Conservation (phyloP, 129 eudicot genomes). For the Kitagawia praeruptora region DNA sequence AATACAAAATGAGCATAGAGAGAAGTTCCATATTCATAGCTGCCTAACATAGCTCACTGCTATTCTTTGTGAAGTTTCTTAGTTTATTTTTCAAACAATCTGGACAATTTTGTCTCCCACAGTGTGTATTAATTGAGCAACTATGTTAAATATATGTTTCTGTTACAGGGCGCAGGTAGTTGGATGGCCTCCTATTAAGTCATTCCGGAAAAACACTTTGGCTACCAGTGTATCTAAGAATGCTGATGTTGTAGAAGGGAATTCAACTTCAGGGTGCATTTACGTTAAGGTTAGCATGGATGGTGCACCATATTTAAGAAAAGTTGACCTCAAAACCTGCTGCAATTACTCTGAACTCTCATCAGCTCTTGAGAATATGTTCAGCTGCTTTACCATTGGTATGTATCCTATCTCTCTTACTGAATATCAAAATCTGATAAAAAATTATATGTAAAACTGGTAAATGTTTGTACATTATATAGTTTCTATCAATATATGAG, state of each 20-base stretch:
- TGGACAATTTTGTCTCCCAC: not conserved
- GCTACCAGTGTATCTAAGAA: conserved; percentile 51
- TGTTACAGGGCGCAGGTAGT: conserved; percentile 78
- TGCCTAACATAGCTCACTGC: not conserved
- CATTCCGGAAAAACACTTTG: conserved; percentile 84
- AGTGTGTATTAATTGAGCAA: not conserved
- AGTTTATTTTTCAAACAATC: not conserved
- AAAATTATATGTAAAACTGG: not conserved
- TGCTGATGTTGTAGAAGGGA: conserved; percentile 30
- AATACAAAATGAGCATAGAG: not conserved
- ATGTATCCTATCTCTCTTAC: not conserved
- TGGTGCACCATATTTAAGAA: conserved; percentile 94
- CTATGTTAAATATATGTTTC: not conserved
- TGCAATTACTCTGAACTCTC: conserved; percentile 69
- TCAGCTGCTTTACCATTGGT: conserved; percentile 93
- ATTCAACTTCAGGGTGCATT: conserved; percentile 45
- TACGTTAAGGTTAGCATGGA: conserved; percentile 99
- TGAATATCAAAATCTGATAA: not conserved
- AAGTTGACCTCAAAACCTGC: conserved; percentile 82
- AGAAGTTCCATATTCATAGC: not conserved
- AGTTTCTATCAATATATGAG: not conserved
- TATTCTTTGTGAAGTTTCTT: not conserved
- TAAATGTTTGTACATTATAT: not conserved
- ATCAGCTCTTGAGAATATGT: conserved; percentile 93
- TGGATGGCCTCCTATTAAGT: conserved; percentile 98